Conservation (phyloP, 2,329 filamentous ascomycete species). For the Trichoderma lentiforme region DNA sequence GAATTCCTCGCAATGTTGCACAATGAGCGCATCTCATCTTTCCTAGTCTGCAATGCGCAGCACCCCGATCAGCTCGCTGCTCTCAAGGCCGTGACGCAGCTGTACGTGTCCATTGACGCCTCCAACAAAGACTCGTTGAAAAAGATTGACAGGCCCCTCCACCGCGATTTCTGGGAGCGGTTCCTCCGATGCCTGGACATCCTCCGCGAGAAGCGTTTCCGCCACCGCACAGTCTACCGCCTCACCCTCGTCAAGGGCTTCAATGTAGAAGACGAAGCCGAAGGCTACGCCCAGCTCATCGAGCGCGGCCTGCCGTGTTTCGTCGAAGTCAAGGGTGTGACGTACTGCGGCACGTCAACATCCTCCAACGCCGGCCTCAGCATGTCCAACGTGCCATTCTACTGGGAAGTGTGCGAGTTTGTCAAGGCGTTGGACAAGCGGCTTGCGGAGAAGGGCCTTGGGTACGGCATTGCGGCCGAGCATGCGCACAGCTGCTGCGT, state of each 20-base stretch:
- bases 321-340: conserved; percentile 94
- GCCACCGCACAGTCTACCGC: conserved; percentile 90
- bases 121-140: conserved; percentile 84
- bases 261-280: conserved; percentile 90
- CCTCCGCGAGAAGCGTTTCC: conserved; percentile 74
- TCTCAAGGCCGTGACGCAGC: conserved; percentile 82
- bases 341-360: conserved; percentile 89
- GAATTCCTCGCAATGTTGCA: conserved; percentile 83
- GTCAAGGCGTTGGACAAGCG: conserved; percentile 70
- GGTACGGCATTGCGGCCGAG: conserved; percentile 90
- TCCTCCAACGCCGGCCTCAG: conserved; percentile 80
- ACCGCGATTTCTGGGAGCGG: conserved; percentile 96
- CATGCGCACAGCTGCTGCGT: conserved; percentile 95
- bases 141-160: conserved; percentile 85
- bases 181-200: conserved; percentile 91
- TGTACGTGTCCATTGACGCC: conserved; percentile 95
- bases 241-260: conserved; percentile 96
- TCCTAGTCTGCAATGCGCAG: conserved; percentile 95
- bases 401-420: conserved; percentile 83
- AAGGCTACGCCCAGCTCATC: conserved; percentile 86
- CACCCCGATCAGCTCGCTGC: conserved; percentile 86
- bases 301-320: conserved; percentile 85
- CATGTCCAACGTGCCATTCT: conserved; percentile 98
- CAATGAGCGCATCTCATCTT: conserved; percentile 81
- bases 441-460: conserved; percentile 65